Evolutionary conservation across 306 rosid species (phyloP).

Genomic region (Rosa persica): DNA sequence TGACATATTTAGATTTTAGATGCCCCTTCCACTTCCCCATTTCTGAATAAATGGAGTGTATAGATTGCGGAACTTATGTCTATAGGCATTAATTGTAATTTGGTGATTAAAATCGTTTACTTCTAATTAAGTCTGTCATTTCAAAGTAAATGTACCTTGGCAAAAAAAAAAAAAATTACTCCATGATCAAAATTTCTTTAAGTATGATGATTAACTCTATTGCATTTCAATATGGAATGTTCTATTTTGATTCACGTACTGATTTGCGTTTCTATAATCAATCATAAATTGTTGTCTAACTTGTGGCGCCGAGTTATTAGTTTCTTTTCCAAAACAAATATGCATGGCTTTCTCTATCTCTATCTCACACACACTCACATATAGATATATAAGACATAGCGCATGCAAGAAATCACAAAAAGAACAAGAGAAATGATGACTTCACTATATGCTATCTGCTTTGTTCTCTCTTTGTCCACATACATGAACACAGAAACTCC

Average conservation of each 20-base stretch:
- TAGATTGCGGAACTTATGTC: not conserved
- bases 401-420: constrained; percentile 54
- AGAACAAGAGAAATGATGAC: constrained; percentile 39
- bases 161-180: not conserved
- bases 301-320: not conserved
- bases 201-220: not conserved
- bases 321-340: not conserved
- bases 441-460: constrained; percentile 44
- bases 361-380: not conserved
- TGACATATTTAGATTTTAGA: not conserved
- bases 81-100: not conserved
- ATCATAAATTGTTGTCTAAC: not conserved
- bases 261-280: not conserved
- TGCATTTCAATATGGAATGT: not conserved
- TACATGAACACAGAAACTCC: constrained; percentile 44
- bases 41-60: not conserved
- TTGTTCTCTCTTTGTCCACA: constrained; percentile 51
- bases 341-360: not conserved
- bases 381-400: not conserved
- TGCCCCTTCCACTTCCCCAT: not conserved
- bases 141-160: not conserved
- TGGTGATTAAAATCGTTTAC: not conserved
- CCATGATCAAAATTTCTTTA: not conserved
- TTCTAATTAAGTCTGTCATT: not conserved
- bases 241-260: not conserved